Evolutionary conservation across 192 early-diverging fungal genomes (phyloP).

Genomic region (Kickxella alabastrina): DNA sequence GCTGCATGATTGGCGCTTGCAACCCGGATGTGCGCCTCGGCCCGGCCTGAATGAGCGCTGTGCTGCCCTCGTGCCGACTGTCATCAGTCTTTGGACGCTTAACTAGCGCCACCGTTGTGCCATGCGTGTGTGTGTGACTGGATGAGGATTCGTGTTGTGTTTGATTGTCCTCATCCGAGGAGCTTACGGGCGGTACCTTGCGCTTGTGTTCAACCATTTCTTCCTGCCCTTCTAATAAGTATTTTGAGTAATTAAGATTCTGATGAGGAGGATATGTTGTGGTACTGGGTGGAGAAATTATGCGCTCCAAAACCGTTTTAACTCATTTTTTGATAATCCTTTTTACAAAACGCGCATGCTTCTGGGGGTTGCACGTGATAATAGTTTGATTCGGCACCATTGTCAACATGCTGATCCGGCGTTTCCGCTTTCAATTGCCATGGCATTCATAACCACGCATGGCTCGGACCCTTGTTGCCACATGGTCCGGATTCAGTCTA

Average conservation of each 20-base stretch:
- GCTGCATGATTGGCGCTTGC: conserved; percentile 80
- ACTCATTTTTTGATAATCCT: background rate
- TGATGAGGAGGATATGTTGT: too few relatives aligned
- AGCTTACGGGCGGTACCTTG: conserved; percentile 13
- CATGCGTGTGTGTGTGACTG: background rate
- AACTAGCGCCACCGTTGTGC: conserved; percentile 35
- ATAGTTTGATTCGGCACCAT: too few relatives aligned
- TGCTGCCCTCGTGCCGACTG: conserved; percentile 4
- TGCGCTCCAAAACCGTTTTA: background rate
- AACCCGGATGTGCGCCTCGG: conserved; percentile 69
- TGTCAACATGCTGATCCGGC: too few relatives aligned
- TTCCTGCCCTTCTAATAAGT: background rate
- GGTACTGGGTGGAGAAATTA: background rate
- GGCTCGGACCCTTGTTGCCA: too few relatives aligned
- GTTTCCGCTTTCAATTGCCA: too few relatives aligned
- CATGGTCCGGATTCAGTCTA: too few relatives aligned
- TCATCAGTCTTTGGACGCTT: conserved; percentile 40
- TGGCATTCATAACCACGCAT: too few relatives aligned
- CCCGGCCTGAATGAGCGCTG: conserved; percentile 21
- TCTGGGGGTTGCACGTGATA: too few relatives aligned
- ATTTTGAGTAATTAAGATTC: background rate
- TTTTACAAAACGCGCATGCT: too few relatives aligned
- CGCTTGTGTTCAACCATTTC: conserved; percentile 48
- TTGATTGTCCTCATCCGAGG: conserved; percentile 5
- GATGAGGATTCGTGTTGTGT: too few relatives aligned